Base-by-base conservation (phyloP, 345 rosid species). In the Crucihimalaya himalaica region DNA sequence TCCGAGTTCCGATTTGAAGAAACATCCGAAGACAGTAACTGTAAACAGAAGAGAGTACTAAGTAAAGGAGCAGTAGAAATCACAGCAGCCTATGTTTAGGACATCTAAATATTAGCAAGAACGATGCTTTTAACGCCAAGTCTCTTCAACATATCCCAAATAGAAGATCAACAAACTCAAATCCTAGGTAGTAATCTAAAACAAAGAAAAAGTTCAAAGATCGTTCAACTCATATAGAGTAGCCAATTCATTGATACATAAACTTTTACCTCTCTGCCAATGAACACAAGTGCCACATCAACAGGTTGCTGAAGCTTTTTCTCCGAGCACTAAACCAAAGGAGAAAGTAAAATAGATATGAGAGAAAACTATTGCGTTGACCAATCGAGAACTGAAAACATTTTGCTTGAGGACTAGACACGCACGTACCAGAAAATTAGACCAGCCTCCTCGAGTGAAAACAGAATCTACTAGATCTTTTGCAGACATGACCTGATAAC, bases 221-320 rank as follows among this genome's bases (percentile, higher is more conserved):
- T 34, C 0, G 37, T 34, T 84, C 54, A 61, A 20, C 3, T 37
- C 48, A 81, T 77, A 12, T 23, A 21, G n/a, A 50, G 31, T 15
- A 55, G 19, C 21, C 6, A 3, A 21, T 55, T n/a, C 21, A 29
- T n/a, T n/a, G 14, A 29, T 12, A 52, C 39, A 55, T 18, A 4
- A 23, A 32, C 13, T 21, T 25, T 81, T 83, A 95, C 99, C 92
- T 88, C 87, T 77, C 88, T 83, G 65, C 99, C 97, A 18, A 92
- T 82, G 83, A 95, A 92, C 74, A 95, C 85, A 64, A 90, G 84
- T 6, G 91, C 97, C 5, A 92, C 79, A 74, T 88, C 96, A 73
- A 84, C 76, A 42, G 85, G 63, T 29, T 82, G 88, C 56, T 71
- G 72, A 70, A 53, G 69, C 68, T 90, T 82, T 76, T 81, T 80